Conservation (phyloP, 495 filamentous ascomycete genomes). For the Chlorociboria aeruginascens region DNA sequence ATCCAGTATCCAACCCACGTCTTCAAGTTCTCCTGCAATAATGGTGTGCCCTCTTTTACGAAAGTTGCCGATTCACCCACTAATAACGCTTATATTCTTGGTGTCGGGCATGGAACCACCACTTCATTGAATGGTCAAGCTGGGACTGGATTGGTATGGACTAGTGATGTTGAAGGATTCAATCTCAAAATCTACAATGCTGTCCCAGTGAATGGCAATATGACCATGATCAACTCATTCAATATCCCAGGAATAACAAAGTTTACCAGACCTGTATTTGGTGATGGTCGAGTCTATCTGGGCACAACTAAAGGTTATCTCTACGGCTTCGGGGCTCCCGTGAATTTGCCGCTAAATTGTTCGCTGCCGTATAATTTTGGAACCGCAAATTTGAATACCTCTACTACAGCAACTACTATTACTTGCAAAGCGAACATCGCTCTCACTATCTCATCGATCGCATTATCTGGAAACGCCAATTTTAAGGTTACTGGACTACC, state of each 20-base stretch:
- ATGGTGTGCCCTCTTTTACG: conserved; percentile 27
- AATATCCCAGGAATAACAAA: conserved; percentile 30
- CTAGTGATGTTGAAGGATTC: conserved; percentile 22
- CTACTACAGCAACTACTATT: background rate
- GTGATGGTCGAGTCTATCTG: conserved; percentile 32
- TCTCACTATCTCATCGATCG: background rate
- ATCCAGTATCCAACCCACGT: conserved; percentile 17
- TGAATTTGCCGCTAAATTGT: conserved; percentile 28
- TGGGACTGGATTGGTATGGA: conserved; percentile 27
- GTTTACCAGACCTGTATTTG: conserved; percentile 36
- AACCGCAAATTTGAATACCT: background rate
- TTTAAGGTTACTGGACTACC: background rate
- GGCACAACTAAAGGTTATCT: conserved; percentile 26
- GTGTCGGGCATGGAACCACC: conserved; percentile 28
- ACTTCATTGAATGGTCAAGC: conserved; percentile 29
- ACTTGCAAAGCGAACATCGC: background rate
- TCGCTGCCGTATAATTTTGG: conserved; percentile 32
- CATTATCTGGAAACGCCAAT: background rate
- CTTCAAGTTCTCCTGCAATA: conserved; percentile 27
- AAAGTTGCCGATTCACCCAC: conserved; percentile 23
- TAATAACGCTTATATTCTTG: conserved; percentile 26
- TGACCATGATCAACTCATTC: conserved; percentile 27
- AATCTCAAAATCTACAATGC: conserved; percentile 26
- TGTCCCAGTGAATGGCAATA: conserved; percentile 27
- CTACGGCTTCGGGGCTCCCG: conserved; percentile 31